These are phyloP conservation scores for Chlorella vulgaris DNA, from an alignment of 139 green algal species.

Conservation along the genomic window DNA sequence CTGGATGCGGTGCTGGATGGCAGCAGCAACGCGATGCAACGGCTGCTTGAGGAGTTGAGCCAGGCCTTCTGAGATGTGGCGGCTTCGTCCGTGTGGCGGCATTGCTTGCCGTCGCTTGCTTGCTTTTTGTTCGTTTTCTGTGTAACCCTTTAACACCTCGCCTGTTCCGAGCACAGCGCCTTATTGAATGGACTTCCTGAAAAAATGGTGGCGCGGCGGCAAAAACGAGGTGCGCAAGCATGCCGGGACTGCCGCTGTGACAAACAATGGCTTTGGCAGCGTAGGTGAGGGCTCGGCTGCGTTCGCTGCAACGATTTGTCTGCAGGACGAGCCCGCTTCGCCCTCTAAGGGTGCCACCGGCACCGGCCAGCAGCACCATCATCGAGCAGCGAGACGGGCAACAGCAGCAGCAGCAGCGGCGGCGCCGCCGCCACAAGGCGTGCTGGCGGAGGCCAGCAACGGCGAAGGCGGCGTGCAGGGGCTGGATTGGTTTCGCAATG, in stretches of 20 bases:
- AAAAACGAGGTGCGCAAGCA: too few species aligned
- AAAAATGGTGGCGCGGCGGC: too few species aligned
- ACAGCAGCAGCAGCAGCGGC: background rate
- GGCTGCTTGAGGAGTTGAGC: background rate
- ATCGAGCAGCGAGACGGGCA: background rate
- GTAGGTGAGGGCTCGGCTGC: too few species aligned
- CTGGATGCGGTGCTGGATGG: conserved; percentile 19
- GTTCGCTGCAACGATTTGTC: too few species aligned
- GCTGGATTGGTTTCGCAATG: conserved; percentile 34
- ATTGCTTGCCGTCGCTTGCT: background rate
- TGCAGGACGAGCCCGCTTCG: background rate
- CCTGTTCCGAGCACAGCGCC: too few species aligned
- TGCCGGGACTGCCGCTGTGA: too few species aligned
- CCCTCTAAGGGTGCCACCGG: too few species aligned
- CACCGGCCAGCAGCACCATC: background rate
- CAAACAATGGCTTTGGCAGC: too few species aligned
- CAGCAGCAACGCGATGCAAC: background rate
- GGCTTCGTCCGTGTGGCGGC: background rate
- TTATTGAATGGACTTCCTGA: too few species aligned
- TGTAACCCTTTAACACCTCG: too few species aligned
- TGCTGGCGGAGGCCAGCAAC: background rate
- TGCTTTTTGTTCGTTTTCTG: too few species aligned
- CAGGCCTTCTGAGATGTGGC: background rate
- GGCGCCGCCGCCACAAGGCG: background rate
- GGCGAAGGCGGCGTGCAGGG: conserved; percentile 35